Conservation (phyloP, 1,139 yeast species). For the Chernovozyma sophiae-reginae region DNA sequence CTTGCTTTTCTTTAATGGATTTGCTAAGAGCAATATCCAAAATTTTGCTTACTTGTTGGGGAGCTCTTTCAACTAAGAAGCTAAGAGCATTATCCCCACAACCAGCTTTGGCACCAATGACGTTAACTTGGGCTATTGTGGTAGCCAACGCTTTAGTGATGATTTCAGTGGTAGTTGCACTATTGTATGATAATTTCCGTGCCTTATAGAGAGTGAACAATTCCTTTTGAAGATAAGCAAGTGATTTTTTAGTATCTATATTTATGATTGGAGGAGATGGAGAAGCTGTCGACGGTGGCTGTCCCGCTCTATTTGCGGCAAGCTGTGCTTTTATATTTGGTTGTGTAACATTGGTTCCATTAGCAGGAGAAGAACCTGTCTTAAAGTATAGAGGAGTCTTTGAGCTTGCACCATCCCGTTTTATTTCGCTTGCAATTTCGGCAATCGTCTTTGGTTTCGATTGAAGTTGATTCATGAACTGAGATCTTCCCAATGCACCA, state of each 20-base stretch:
- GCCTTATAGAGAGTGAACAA: constrained; percentile 65
- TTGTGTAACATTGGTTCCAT: constrained; percentile 5
- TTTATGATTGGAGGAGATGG: constrained; percentile 29
- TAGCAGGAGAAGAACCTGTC: constrained; percentile 5
- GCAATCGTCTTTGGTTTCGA: constrained; percentile 47
- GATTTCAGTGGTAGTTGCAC: constrained; percentile 71
- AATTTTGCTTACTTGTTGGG: constrained; percentile 79
- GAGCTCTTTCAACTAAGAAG: constrained; percentile 80
- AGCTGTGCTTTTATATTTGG: constrained; percentile 47
- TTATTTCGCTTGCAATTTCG: constrained; percentile 52
- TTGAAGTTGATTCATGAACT: constrained; percentile 21
- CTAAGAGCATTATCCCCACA: constrained; percentile 77
- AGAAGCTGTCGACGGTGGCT: constrained; percentile 12
- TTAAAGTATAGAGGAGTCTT: constrained; percentile 37
- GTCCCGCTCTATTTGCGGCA: constrained; percentile 46
- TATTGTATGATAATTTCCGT: constrained; percentile 59
- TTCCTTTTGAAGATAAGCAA: constrained; percentile 69
- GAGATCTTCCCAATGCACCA: constrained; percentile 13
- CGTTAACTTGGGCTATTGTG: constrained; percentile 85
- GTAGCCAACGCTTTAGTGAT: constrained; percentile 91
- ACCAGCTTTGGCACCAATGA: constrained; percentile 82
- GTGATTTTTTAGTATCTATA: constrained; percentile 58
- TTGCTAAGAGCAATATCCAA: constrained; percentile 80
- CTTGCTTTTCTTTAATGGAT: constrained; percentile 59
- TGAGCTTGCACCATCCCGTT: constrained; percentile 32